These are phyloP conservation scores for Lagerstroemia speciosa DNA, from an alignment of 345 rosid genomes.

Conservation along the genomic window DNA sequence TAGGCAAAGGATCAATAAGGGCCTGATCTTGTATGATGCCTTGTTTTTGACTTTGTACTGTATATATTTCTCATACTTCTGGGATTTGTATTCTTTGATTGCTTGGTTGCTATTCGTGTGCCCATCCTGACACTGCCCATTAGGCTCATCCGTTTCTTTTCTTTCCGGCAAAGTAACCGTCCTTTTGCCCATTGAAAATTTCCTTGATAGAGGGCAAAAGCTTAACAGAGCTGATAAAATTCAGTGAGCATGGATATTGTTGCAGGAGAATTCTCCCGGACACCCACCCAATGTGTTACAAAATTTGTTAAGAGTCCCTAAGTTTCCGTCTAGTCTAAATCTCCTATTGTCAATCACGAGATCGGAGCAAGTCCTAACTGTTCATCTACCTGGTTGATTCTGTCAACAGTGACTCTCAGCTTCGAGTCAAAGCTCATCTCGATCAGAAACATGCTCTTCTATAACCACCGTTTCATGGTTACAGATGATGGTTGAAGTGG, in stretches of 20 bases:
- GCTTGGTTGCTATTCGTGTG: neutral
- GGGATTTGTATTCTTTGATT: neutral
- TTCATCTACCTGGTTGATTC: neutral
- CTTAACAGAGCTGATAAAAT: no score
- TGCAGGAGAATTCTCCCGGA: neutral
- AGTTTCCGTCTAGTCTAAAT: neutral
- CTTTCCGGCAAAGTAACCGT: neutral
- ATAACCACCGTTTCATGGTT: slow-evolving; percentile 38
- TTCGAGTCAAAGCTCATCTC: slow-evolving; percentile 42
- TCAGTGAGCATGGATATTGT: neutral
- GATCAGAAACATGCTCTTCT: slow-evolving; percentile 8
- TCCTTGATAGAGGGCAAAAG: neutral
- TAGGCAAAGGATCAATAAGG: neutral
- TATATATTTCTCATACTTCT: neutral
- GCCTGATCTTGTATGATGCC: neutral
- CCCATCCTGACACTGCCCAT: neutral
- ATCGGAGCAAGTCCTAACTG: neutral
- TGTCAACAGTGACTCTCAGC: slow-evolving; percentile 9
- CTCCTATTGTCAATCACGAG: neutral
- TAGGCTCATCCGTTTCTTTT: neutral
- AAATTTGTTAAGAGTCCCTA: neutral
- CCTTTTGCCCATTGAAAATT: neutral
- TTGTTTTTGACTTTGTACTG: neutral
- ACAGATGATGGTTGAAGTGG: slow-evolving; percentile 38
- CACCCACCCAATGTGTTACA: neutral